Base-by-base conservation (phyloP, 192 early-diverging fungal species). In the Coemansia sp. region DNA sequence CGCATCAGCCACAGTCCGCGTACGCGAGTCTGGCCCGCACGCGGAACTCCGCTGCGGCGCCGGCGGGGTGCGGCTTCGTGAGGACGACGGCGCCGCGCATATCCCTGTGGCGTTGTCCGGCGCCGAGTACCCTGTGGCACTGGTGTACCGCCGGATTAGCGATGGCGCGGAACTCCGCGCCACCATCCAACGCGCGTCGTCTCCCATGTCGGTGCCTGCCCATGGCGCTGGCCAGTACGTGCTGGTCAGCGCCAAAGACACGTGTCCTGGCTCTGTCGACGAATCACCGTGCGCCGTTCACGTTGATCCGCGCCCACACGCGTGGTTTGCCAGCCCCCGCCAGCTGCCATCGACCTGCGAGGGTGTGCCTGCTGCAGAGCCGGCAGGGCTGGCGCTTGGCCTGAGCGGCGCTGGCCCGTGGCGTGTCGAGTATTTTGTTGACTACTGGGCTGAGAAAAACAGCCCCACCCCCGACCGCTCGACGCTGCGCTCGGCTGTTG, bases 151-250 rank as follows among this genome's bases (percentile, higher is more conserved):
- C 67, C 61, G 55, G 59, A 19, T 69, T 11, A 67, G 53, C 50
- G 70, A 63, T 34, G 12, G 22, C 21, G 9, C 42, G 5, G 60
- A 52, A 8, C 55, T n/a, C 35, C 62, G 3, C 55, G 62, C 37
- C 32, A 14, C 56, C 8, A 39, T 29, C 21, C 21, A 50, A 22
- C 22, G 53, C 18, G 43, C 58, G 11, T 35, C 54, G 29, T 57
- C 63, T 36, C 33, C 32, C 14, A 56, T 38, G 39, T 63, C 53
- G 1, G 60, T 80, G 21, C 52, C 54, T 4, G 76, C 67, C 18
- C 67, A 59, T 40, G 71, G 63, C 15, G 71, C 76, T 21, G 76
- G 76, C 60, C 63, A 67, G 48, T 80, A 80, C 37, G 71, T 70
- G 58, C 65, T 80, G 21, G 53, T 74, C 8, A 52, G 71, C 17